Evolutionary conservation across 495 filamentous ascomycete species (phyloP), one percentile per base, ranked within the genome.

Genomic region (Daldinia caldariorum): DNA sequence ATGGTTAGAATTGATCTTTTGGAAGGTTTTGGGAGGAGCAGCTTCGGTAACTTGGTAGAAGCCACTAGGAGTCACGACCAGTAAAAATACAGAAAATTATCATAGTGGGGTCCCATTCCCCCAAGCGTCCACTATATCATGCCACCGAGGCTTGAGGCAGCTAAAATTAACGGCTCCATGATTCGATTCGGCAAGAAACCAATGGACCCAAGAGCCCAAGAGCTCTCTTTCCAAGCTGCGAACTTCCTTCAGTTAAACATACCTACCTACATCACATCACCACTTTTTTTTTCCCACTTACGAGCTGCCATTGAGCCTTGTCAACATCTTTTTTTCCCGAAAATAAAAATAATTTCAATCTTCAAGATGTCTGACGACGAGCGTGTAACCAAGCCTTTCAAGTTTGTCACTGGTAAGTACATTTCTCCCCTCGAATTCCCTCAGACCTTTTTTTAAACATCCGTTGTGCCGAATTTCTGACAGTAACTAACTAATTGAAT

Each of bases 381-480:
- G 78, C 90, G 90, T 80, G 89, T 92, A 82, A 97, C 94, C 81
- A 99, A 97, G 89, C 95, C 95, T 82, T 99, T 99, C 91, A 99
- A 99, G 90, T 98, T 97, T 84, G 95, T 98, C 72, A 98, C 95
- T 83, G 95, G 94, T 97, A 89, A 85, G 92, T 78, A 50, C 69
- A 63, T 66, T 60, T 62, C 63, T 60, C 64, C 63, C 67, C 32
- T 56, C 74, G 70, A 76, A 82, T 79, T 75, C 69, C 75, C 75
- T 82, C 78, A 78, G 61, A 13, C 34, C 34, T 51, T 43, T 51
- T 43, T 47, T 13, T 6, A 18, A 38, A 73, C 50, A 65, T 71
- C 56, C 53, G 53, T 62, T 72, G 32, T 63, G 47, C 70, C 65
- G 73, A 66, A 53, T 43, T 43, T 47, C 26, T 71, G 29, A 60